Conservation (phyloP, 116 monocot species). For the Dioscorea cayenensis region DNA sequence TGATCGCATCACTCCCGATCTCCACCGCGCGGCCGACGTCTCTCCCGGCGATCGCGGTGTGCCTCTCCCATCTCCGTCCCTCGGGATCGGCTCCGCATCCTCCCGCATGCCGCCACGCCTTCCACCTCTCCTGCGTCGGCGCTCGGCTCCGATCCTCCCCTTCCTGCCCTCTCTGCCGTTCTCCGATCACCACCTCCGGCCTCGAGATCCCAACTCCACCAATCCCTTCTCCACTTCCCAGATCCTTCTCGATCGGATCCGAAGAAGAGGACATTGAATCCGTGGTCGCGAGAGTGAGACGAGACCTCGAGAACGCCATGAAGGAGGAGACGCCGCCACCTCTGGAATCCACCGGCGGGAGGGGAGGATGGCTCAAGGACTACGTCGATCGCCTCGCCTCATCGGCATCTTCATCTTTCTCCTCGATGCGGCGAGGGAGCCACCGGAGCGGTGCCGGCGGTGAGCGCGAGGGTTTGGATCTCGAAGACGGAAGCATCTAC, state of each 20-base stretch:
- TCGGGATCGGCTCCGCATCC: slow-evolving; percentile 34
- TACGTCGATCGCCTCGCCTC: slow-evolving; percentile 6
- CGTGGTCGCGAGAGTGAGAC: neutral
- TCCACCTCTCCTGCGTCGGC: slow-evolving; percentile 34
- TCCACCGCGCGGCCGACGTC: neutral
- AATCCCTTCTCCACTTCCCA: neutral
- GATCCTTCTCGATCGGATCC: neutral
- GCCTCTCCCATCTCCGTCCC: slow-evolving; percentile 21
- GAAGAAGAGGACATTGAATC: neutral
- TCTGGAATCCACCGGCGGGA: neutral
- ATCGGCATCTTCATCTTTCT: slow-evolving; percentile 3
- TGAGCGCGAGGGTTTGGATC: neutral
- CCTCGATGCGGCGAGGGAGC: neutral
- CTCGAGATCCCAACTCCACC: neutral
- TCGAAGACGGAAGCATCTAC: neutral
- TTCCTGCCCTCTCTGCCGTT: slow-evolving; percentile 37
- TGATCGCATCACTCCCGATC: neutral
- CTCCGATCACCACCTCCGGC: slow-evolving; percentile 1
- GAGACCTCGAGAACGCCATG: too few relatives aligned
- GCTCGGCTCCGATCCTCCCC: slow-evolving; percentile 31
- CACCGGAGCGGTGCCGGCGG: neutral
- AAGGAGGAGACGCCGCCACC: neutral
- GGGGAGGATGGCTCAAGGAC: slow-evolving; percentile 11
- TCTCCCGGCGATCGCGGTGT: slow-evolving; percentile 23
- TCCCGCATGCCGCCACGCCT: slow-evolving; percentile 37